Evolutionary conservation across 2,329 filamentous ascomycete genomes (phyloP), one percentile per base, ranked within the genome.

Genomic region (Fusarium nelsonii): DNA sequence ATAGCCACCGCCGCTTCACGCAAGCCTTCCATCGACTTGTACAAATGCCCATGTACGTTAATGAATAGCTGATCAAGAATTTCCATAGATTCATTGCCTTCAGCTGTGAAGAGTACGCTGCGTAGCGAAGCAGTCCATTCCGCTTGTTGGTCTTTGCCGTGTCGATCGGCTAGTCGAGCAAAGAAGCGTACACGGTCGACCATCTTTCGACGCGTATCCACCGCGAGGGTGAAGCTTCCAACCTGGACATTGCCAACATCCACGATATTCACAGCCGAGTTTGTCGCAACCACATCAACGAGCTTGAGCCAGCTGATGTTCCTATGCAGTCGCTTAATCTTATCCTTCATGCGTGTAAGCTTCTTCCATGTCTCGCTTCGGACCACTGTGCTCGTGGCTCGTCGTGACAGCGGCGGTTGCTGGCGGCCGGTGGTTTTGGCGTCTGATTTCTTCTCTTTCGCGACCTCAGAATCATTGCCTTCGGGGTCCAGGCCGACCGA

Each of bases 71-170:
- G 92, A 78, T 99, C 97, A 70, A 99, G 82, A 4, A 99, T 82
- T 78, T 99, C 95, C 58, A 93, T 89, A 2, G 94, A 91, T 60
- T 98, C 94, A 56, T 87, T 87, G 34, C 93, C 94, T 59, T 97
- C 90, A 2, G 93, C 89, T 0, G 93, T 97, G 74, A 99, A 97
- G 8, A 98, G 84, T 46, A 98, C 87, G 78, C 94, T 97, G 63
- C 93, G 89, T 52, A 95, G 80, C 9, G 91, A 91, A 73, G 97
- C 86, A 68, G 97, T 95, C 95, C 97, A 99, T 82, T 99, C 97
- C 3, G 94, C 95, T 39, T 96, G 94, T 46, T 88, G 77, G 44
- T 81, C 85, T 53, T 79, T 85, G 72, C 91, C 89, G 50, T 88
- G 75, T 15, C 78, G 80, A 33, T 79, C 78, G 75, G 90, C 89